A percentile compares a stretch with the other conserved stretches of the same genome.
phyloP scores from a whole-genome alignment of 2,329 filamentous ascomycete genomes.

The Zelopaecilomyces penicillatus region DNA sequence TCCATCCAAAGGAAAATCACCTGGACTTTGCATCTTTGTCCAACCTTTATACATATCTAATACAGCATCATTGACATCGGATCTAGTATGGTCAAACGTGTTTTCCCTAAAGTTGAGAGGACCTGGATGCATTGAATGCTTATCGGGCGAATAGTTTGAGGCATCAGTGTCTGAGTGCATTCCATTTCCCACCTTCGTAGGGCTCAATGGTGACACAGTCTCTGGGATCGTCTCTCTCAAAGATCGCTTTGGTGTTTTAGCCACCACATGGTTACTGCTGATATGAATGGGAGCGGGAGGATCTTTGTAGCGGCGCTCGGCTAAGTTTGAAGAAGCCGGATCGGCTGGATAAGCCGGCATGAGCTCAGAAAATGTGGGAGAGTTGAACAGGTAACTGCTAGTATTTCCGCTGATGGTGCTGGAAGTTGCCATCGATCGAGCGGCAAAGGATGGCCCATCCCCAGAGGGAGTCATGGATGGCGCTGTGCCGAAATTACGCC shows the following conservation, averaged over 20 bases:
- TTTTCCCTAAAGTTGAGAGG: background rate
- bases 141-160: constrained; percentile 17
- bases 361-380: constrained; percentile 23
- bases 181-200: constrained; percentile 8
- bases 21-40: constrained; percentile 14
- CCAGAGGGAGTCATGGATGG: constrained; percentile 16
- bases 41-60: constrained; percentile 18
- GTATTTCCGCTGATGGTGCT: constrained; percentile 7
- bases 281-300: constrained; percentile 20
- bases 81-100: background rate
- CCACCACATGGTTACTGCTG: constrained; percentile 2
- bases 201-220: constrained; percentile 20
- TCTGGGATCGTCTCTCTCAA: constrained; percentile 14
- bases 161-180: background rate
- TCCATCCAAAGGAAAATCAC: constrained; percentile 2
- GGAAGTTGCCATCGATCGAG: background rate
- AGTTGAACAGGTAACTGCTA: constrained; percentile 10
- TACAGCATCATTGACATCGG: constrained; percentile 7
- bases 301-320: constrained; percentile 21
- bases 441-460: constrained; percentile 6
- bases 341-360: constrained; percentile 18
- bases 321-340: constrained; percentile 15
- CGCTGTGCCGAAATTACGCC: constrained; percentile 10
- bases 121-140: constrained; percentile 9
- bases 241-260: constrained; percentile 8